Conservation (phyloP, 768 basidiomycete genomes). For the Naganishia onofrii region DNA sequence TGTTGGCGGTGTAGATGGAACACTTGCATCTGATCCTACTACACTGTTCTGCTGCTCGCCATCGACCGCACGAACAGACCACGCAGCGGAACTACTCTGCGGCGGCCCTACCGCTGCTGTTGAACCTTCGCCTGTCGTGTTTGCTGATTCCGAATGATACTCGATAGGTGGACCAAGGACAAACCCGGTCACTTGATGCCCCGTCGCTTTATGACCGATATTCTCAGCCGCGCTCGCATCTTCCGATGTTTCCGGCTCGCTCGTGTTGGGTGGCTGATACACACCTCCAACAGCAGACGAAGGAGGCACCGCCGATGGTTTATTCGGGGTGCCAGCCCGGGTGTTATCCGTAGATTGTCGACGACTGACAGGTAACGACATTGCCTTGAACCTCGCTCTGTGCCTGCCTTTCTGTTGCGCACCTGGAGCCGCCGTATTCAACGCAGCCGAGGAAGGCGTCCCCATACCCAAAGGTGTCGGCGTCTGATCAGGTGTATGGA, state of each 20-base stretch:
- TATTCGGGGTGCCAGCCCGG: background rate
- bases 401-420: background rate
- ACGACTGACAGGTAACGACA: constrained; percentile 20
- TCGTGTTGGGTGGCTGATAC: background rate
- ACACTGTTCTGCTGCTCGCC: background rate
- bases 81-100: too few species aligned
- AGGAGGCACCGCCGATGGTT: background rate
- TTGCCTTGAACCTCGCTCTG: constrained; percentile 19
- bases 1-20: background rate
- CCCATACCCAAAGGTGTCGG: background rate
- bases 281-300: background rate
- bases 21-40: background rate
- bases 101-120: too few species aligned
- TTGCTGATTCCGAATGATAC: background rate
- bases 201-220: background rate
- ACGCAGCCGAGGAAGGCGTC: background rate
- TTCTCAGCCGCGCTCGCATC: background rate
- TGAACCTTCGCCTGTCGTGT: too few species aligned
- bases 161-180: constrained; percentile 21
- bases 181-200: constrained; percentile 2
- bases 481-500: background rate
- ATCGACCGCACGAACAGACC: background rate
- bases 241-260: background rate
- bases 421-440: too few species aligned
- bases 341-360: constrained; percentile 23